These are phyloP conservation scores for Phytopythium vexans DNA, from an alignment of 352 stramenopile species.

Conservation along the genomic window DNA sequence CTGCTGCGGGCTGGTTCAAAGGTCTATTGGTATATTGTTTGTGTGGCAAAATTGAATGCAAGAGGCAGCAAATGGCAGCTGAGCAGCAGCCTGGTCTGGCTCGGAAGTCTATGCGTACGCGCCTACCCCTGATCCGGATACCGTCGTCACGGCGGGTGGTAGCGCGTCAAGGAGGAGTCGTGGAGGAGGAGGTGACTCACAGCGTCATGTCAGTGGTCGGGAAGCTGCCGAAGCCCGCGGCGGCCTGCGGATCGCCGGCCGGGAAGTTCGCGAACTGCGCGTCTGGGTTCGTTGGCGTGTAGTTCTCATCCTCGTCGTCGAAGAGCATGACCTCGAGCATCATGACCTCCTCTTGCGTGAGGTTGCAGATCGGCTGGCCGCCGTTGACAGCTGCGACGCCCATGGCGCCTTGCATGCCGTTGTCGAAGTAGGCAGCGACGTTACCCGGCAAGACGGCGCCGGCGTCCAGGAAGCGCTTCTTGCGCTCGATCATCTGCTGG, in stretches of 20 bases:
- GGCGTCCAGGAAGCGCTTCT: constrained; percentile 45
- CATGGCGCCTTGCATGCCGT: constrained; percentile 24
- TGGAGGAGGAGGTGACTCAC: too few relatives aligned
- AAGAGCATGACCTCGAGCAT: constrained; percentile 45
- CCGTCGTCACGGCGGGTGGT: constrained; percentile 2
- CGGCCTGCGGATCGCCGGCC: background rate
- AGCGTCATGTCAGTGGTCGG: constrained; percentile 23
- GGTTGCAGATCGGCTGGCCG: constrained; percentile 37
- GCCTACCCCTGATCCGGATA: background rate
- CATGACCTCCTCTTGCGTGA: constrained; percentile 36
- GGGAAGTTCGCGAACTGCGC: background rate
- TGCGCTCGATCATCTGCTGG: constrained; percentile 47
- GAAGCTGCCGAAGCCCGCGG: constrained; percentile 5
- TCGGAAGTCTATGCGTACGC: too few relatives aligned
- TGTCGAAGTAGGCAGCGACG: constrained; percentile 5
- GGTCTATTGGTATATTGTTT: too few relatives aligned
- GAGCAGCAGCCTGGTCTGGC: too few relatives aligned
- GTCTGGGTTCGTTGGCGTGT: constrained; percentile 10
- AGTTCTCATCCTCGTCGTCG: constrained; percentile 35
- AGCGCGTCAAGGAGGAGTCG: background rate
- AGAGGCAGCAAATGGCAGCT: too few relatives aligned
- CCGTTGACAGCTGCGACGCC: too few relatives aligned
- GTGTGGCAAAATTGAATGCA: too few relatives aligned
- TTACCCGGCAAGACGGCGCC: constrained; percentile 11
- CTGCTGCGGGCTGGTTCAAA: too few relatives aligned